Evolutionary conservation across 2,329 filamentous ascomycete species (phyloP).

Genomic region (Cladosporium sp.): DNA sequence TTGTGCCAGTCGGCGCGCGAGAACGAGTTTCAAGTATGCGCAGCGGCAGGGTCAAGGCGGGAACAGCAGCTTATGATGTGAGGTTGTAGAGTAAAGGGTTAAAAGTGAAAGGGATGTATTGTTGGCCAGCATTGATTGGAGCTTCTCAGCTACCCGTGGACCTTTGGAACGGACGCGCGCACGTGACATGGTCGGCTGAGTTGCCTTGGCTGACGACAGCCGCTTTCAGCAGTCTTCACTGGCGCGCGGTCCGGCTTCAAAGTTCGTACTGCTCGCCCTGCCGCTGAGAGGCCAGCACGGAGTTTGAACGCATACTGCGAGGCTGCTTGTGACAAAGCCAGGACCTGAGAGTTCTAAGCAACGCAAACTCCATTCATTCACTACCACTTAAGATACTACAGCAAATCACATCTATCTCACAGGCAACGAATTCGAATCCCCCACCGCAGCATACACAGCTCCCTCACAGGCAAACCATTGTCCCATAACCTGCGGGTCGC

Average conservation of each 20-base stretch:
- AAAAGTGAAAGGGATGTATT: slow-evolving; percentile 4
- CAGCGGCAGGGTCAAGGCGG: neutral
- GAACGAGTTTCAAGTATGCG: neutral
- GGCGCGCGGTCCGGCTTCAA: too few species aligned
- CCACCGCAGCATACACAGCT: slow-evolving; percentile 30
- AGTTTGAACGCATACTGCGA: too few species aligned
- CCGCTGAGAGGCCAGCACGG: too few species aligned
- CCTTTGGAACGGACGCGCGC: neutral
- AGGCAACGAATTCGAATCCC: neutral
- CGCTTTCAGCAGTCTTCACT: neutral
- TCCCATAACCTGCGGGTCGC: slow-evolving; percentile 35
- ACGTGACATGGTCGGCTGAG: too few species aligned
- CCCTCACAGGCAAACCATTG: slow-evolving; percentile 37
- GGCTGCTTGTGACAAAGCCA: neutral
- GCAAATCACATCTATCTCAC: neutral
- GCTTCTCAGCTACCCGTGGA: too few species aligned
- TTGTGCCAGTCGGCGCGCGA: slow-evolving; percentile 1
- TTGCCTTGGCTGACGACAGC: too few species aligned
- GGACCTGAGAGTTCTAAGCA: neutral
- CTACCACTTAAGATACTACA: neutral
- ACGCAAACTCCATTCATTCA: slow-evolving; percentile 2
- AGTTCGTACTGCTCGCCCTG: too few species aligned
- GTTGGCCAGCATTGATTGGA: neutral
- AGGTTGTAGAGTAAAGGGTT: neutral
- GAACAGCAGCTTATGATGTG: neutral